Evolutionary conservation across 1,284 basidiomycete species (phyloP).

Genomic region (Ustilago lituana): DNA sequence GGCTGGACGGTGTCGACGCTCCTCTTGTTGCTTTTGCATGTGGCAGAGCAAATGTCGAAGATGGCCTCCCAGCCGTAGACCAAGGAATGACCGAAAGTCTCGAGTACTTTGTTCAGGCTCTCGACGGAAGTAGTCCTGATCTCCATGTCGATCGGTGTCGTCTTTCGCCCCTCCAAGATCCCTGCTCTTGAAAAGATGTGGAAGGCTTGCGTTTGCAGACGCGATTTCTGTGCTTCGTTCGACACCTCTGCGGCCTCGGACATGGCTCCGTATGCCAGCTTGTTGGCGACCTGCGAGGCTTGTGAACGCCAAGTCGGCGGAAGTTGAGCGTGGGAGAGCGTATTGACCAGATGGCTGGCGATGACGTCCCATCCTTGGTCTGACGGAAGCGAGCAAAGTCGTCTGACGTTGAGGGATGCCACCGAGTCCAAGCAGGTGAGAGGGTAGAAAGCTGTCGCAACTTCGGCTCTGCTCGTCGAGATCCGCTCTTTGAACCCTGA

Average conservation of each 20-base stretch:
- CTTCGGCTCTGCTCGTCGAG: constrained; percentile 2
- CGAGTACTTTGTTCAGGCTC: constrained; percentile 83
- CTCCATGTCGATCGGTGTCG: constrained; percentile 71
- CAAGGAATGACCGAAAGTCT: constrained; percentile 88
- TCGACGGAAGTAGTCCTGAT: constrained; percentile 86
- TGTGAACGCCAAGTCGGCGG: constrained; percentile 85
- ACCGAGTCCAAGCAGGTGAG: constrained; percentile 84
- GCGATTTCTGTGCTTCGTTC: constrained; percentile 69
- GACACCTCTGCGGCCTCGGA: constrained; percentile 70
- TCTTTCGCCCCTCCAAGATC: constrained; percentile 71
- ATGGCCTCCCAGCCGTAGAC: constrained; percentile 91
- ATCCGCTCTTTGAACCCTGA: constrained; percentile 11
- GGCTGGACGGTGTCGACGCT: constrained; percentile 54
- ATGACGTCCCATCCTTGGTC: constrained; percentile 86
- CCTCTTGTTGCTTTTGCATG: constrained; percentile 36
- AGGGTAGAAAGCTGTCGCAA: constrained; percentile 73
- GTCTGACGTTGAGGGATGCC: constrained; percentile 81
- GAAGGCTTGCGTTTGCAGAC: constrained; percentile 82
- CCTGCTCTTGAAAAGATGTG: constrained; percentile 84
- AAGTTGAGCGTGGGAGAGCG: constrained; percentile 76
- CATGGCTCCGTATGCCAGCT: constrained; percentile 69
- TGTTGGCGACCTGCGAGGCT: constrained; percentile 81
- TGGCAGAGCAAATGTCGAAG: constrained; percentile 75
- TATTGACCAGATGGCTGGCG: constrained; percentile 79
- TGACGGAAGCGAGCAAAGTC: constrained; percentile 81